These are phyloP conservation scores for Pezizomycotina sp. DNA, from an alignment of 2,329 filamentous ascomycete species.

Conservation along the genomic window DNA sequence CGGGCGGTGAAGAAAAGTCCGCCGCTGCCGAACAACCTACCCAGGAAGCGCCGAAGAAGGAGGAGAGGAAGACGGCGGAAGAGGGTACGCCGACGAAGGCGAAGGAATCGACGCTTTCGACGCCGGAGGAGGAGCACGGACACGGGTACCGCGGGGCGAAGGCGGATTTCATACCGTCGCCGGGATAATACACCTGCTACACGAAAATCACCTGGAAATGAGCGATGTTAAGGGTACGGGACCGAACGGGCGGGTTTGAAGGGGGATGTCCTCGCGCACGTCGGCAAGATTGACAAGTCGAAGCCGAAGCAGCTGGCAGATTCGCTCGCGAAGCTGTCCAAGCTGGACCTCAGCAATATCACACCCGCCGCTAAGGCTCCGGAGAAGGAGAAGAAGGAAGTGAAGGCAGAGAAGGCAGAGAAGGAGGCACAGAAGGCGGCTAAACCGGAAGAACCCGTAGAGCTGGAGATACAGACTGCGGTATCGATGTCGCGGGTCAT, in stretches of 20 bases:
- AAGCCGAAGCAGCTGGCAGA: slow-evolving; percentile 55
- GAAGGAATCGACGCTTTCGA: slow-evolving; percentile 1
- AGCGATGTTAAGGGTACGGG: slow-evolving; percentile 76
- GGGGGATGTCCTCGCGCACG: slow-evolving; percentile 81
- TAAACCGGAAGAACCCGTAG: slow-evolving; percentile 23
- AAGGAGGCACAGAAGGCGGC: slow-evolving; percentile 25
- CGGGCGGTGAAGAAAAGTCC: slow-evolving; percentile 25
- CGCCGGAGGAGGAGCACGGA: neutral
- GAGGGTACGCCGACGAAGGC: neutral
- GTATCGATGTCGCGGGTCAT: slow-evolving; percentile 60
- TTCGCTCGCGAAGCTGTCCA: slow-evolving; percentile 56
- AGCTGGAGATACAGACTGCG: slow-evolving; percentile 8
- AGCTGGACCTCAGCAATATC: slow-evolving; percentile 91
- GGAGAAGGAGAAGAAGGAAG: slow-evolving; percentile 30
- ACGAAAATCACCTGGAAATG: slow-evolving; percentile 58
- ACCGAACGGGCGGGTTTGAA: slow-evolving; percentile 81
- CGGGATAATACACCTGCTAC: slow-evolving; percentile 47
- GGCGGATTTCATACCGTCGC: slow-evolving; percentile 42
- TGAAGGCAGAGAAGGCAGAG: slow-evolving; percentile 32
- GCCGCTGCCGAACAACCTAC: slow-evolving; percentile 22
- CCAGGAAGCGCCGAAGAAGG: slow-evolving; percentile 10
- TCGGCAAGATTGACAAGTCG: slow-evolving; percentile 58
- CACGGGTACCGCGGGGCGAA: slow-evolving; percentile 6
- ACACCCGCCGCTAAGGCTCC: slow-evolving; percentile 45
- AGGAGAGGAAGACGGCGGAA: slow-evolving; percentile 1